These are phyloP conservation scores for Posidonia oceanica DNA, from an alignment of 116 monocot genomes.

Conservation along the genomic window DNA sequence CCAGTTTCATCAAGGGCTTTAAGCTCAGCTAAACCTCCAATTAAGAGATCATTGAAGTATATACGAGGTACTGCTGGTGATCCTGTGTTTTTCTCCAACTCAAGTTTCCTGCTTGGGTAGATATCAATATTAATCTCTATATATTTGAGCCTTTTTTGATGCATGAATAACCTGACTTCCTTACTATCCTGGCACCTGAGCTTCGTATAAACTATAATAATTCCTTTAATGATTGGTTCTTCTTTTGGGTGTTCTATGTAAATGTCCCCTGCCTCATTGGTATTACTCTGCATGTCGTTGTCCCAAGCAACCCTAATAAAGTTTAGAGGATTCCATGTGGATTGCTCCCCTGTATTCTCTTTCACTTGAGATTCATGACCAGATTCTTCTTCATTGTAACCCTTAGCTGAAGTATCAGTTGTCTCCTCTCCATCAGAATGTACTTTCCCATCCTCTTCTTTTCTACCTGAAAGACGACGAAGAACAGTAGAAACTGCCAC, in stretches of 20 bases:
- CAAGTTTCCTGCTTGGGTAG: slow-evolving; percentile 73
- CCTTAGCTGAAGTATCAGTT: slow-evolving; percentile 13
- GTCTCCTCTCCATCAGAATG: slow-evolving; percentile 22
- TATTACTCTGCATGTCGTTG: slow-evolving; percentile 12
- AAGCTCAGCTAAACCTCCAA: slow-evolving; percentile 67
- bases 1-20: slow-evolving; percentile 55
- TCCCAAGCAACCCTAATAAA: slow-evolving; percentile 51
- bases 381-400: slow-evolving; percentile 12
- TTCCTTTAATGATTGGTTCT: slow-evolving; percentile 56
- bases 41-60: slow-evolving; percentile 68
- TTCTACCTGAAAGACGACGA: slow-evolving; percentile 74
- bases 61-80: slow-evolving; percentile 60
- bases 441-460: slow-evolving; percentile 34
- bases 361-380: slow-evolving; percentile 23
- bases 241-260: slow-evolving; percentile 15
- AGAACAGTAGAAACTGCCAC: slow-evolving; percentile 68
- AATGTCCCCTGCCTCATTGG: slow-evolving; percentile 10
- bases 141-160: slow-evolving; percentile 44
- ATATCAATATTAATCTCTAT: slow-evolving; percentile 84
- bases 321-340: slow-evolving; percentile 68
- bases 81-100: slow-evolving; percentile 74
- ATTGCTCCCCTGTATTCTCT: slow-evolving; percentile 31
- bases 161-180: slow-evolving; percentile 50
- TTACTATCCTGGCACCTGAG: slow-evolving; percentile 72
- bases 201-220: slow-evolving; percentile 72